Percentiles rank a stretch among this genome's conserved stretches.
Conservation (phyloP, 2,329 filamentous ascomycete species). For the Zasmidium angulare region DNA sequence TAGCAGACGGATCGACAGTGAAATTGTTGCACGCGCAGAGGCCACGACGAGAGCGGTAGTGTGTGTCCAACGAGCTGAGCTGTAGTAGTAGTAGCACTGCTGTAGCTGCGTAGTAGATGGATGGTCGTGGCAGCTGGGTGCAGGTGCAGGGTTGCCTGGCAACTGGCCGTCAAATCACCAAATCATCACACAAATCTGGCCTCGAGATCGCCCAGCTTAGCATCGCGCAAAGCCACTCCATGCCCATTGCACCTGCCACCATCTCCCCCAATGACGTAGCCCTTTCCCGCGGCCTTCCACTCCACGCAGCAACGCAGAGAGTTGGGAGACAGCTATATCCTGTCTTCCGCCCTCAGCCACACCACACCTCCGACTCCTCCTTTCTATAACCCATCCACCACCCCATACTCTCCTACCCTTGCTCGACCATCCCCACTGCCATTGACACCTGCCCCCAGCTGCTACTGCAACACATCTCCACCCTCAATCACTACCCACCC, state of each 20-base stretch:
- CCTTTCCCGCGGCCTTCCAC: neutral
- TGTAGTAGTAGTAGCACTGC: no score
- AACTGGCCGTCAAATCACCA: neutral
- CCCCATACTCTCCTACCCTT: neutral
- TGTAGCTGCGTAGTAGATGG: no score
- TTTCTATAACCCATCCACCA: neutral
- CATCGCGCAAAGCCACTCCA: no score
- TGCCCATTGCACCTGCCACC: no score
- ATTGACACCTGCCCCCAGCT: no score
- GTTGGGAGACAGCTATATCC: conserved; percentile 5
- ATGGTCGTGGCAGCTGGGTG: no score
- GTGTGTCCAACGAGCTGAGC: no score
- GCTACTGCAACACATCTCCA: neutral
- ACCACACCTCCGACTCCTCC: neutral
- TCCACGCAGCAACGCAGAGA: neutral
- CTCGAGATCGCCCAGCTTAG: neutral
- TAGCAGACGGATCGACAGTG: neutral
- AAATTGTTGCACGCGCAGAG: neutral
- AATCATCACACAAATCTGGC: no score
- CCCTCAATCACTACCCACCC: neutral
- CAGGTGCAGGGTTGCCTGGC: neutral
- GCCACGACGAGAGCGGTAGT: neutral
- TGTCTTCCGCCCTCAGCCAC: conserved; percentile 1
- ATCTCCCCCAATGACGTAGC: neutral
- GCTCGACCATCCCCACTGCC: no score